Evolutionary conservation across 208 protist genomes (phyloP), one percentile per base, ranked within the genome.

Genomic region (Leishmania guyanensis): DNA sequence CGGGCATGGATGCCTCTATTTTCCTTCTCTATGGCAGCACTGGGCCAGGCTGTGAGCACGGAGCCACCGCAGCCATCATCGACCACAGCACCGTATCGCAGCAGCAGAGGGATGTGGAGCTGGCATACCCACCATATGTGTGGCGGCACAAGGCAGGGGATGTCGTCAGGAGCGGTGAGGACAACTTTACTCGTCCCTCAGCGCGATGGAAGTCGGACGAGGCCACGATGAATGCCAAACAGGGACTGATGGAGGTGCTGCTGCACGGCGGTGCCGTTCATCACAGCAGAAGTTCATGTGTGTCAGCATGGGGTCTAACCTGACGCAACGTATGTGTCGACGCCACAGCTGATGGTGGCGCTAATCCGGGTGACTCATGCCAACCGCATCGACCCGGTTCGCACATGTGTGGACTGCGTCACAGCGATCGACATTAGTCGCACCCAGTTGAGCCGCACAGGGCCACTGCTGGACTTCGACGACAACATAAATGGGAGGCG

Each of bases 161-260:
- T 33, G 70, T 58, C 33, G 69, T 79, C 33, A 62, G 78, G 53
- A 62, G 53, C 50, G 80, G 80, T 33, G 71, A 58, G 39, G 74
- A 48, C 69, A 22, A 73, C 53, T 43, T 78, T 26, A 48, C 65
- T 46, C 50, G n/a, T 5, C 39, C 60, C 36, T 62, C 71, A 64
- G 36, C 65, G 5, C 53, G 75, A 39, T 64, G 53, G 78, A 73
- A 53, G 69, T 12, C 66, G 69, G 72, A 80, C 50, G 84, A 74
- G 76, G 36, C 51, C 20, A 74, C 53, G 46, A 69, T 53, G 43
- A 84, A 89, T 66, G 79, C 69, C 46, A 91, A 92, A 79, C 84
- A 90, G 62, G 75, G 78, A 2, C 76, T 94, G 70, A 85, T 94
- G 81, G 82, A 87, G 77, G 80, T 81, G 66, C 81, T 94, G 64